Evolutionary conservation across 1,139 yeast species (phyloP).

Genomic region (Diutina pseudorugosa): DNA sequence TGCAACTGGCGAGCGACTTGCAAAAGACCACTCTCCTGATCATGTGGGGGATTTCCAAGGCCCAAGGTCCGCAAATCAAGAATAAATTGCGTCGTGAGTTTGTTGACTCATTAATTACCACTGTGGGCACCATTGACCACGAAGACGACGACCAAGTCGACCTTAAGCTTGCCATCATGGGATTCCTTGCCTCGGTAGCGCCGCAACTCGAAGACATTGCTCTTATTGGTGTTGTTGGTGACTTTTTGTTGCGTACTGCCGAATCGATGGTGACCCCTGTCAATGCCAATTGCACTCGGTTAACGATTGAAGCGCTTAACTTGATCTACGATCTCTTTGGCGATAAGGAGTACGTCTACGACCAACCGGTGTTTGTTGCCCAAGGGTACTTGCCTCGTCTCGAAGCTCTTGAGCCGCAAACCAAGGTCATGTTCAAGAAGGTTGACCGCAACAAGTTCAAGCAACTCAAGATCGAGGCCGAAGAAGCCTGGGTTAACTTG

Average conservation of each 20-base stretch:
- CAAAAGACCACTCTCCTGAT: slow-evolving; percentile 43
- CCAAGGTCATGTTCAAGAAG: slow-evolving; percentile 19
- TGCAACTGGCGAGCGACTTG: not conserved
- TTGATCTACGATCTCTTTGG: slow-evolving; percentile 68
- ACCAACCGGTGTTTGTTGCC: slow-evolving; percentile 51
- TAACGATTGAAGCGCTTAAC: slow-evolving; percentile 51
- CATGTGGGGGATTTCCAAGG: slow-evolving; percentile 47
- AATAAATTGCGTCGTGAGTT: slow-evolving; percentile 14
- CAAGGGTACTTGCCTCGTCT: slow-evolving; percentile 37
- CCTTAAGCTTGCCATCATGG: slow-evolving; percentile 22
- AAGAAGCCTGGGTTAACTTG: slow-evolving; percentile 56
- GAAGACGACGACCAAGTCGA: slow-evolving; percentile 1
- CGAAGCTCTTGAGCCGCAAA: slow-evolving; percentile 29
- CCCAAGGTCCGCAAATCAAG: slow-evolving; percentile 24
- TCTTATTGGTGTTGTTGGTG: slow-evolving; percentile 33
- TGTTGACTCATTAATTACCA: slow-evolving; percentile 16
- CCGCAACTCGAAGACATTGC: slow-evolving; percentile 32
- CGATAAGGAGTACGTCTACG: slow-evolving; percentile 60
- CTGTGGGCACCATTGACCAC: slow-evolving; percentile 11
- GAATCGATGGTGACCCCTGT: slow-evolving; percentile 13
- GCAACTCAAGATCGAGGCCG: slow-evolving; percentile 50
- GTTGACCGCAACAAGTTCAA: slow-evolving; percentile 55
- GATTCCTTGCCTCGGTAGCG: slow-evolving; percentile 44
- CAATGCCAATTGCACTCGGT: slow-evolving; percentile 17
- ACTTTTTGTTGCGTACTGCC: slow-evolving; percentile 25